Evolutionary conservation across 768 basidiomycete species (phyloP), one percentile per base, ranked within the genome.

Genomic region (Rhizopogon roseolus): DNA sequence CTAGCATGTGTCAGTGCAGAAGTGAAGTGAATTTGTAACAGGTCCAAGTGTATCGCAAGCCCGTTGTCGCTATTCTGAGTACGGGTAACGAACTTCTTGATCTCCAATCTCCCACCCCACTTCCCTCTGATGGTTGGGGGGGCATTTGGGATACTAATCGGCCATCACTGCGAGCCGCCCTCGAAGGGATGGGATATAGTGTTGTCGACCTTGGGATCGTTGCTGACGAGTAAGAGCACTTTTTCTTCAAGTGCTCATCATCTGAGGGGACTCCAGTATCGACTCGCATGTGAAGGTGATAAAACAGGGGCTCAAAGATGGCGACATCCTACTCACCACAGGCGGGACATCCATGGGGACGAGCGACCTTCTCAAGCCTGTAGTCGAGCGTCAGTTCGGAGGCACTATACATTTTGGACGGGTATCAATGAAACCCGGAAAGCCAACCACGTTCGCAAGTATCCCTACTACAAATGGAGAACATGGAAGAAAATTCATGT

Each of bases 331-430:
- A 13, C 70, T 95, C 10, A 88, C 90, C 1, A 96, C 93, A 1
- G 93, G 93, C 10, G 93, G 93, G 4, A 93, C 93, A 4, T 92
- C 90, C 2, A 95, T 95, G 93, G 93, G 93, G 0, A 80, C 92
- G 2, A 84, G 83, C 1, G 93, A 95, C 66, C 76, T 95, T 19
- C 70, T 96, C 39, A 94, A 95, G 67, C 93, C 93, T 1, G 81
- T 93, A 54, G 86, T 96, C 53, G 93, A 96, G 68, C 81, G 84
- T 14, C 77, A 86, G 41, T 79, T 94, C 52, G 66, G 74, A 16
- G 93, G 92, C 0, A 85, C 77, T 6, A 76, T 93, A 5, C 91
- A 94, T 62, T 94, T 96, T 64, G 93, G 93, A 1, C 79, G 92
- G 7, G 89, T 94, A 49, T 81, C 81, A 22, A 81, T 93, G 62